Percentiles rank a stretch among this genome's conserved stretches.
phyloP scores from a whole-genome alignment of 1,139 yeast species.

The Yamadazyma triangularis region DNA sequence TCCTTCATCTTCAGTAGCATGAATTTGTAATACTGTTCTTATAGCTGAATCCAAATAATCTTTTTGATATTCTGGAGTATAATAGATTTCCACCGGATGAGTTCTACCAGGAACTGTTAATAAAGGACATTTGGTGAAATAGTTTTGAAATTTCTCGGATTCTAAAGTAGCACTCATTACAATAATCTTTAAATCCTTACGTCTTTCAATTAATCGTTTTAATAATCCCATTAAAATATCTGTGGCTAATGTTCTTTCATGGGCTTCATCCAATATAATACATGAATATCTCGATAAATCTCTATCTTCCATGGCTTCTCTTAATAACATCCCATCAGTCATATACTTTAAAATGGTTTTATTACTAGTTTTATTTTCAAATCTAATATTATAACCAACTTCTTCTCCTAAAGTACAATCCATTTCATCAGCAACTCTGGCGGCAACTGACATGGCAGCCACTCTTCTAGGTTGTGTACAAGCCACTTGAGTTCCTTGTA shows the following conservation, averaged over 20 bases:
- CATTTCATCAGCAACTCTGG: constrained; percentile 95
- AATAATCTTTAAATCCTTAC: constrained; percentile 87
- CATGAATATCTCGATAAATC: constrained; percentile 76
- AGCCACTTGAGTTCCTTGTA: constrained; percentile 76
- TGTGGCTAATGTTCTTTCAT: constrained; percentile 94
- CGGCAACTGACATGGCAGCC: constrained; percentile 97
- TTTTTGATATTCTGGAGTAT: constrained; percentile 93
- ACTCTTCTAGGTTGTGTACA: constrained; percentile 98
- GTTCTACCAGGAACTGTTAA: constrained; percentile 98
- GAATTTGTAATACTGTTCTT: constrained; percentile 91
- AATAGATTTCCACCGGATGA: constrained; percentile 93
- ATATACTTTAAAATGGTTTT: constrained; percentile 86
- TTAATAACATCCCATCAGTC: constrained; percentile 98
- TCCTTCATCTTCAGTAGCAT: constrained; percentile 93
- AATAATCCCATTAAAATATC: constrained; percentile 95
- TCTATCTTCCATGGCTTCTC: constrained; percentile 98
- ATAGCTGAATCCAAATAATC: constrained; percentile 94
- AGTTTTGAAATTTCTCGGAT: constrained; percentile 90
- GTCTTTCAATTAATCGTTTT: constrained; percentile 71
- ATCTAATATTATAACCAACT: constrained; percentile 91
- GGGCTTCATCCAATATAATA: constrained; percentile 95
- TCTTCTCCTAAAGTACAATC: constrained; percentile 87
- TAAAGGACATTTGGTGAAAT: constrained; percentile 88
- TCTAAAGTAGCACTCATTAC: constrained; percentile 98
- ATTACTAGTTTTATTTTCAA: constrained; percentile 80